Conservation (phyloP, 2,329 filamentous ascomycete genomes). For the Metarhizium album region DNA sequence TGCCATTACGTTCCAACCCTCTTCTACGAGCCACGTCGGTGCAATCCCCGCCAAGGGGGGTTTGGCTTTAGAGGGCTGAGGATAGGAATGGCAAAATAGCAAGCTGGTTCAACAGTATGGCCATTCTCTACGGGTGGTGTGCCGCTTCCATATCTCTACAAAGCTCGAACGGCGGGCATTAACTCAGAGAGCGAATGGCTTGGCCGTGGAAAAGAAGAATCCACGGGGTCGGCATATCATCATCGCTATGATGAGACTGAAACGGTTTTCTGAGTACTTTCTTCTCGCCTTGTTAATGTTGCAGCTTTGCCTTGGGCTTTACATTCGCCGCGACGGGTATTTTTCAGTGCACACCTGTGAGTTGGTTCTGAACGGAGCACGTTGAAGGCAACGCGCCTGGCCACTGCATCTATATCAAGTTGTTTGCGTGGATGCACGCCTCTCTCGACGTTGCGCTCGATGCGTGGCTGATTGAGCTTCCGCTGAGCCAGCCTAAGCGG, state of each 20-base stretch:
- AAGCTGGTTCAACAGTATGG: no score
- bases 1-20: no score
- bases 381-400: constrained; percentile 15
- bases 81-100: no score
- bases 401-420: constrained; percentile 4
- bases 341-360: constrained; percentile 29
- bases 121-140: no score
- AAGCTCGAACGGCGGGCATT: neutral
- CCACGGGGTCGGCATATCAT: neutral
- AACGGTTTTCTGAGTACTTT: neutral
- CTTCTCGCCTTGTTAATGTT: neutral
- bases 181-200: neutral
- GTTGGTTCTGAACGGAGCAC: constrained; percentile 31
- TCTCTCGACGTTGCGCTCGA: constrained; percentile 3
- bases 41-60: no score
- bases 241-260: neutral
- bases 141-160: neutral
- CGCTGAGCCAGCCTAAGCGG: constrained; percentile 5
- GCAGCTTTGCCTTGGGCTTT: constrained; percentile 17
- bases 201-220: neutral
- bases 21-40: no score
- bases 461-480: constrained; percentile 7
- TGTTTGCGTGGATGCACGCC: constrained; percentile 5
- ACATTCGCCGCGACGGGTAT: constrained; percentile 22
- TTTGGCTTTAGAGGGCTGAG: no score